These are phyloP conservation scores for Medicago truncatula DNA, from an alignment of 306 rosid species.

Conservation along the genomic window MtrunA17r5.0-ANR NC_053044.1:48866001-48866500, in stretches of 20 bases:
- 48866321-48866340: conserved; percentile 56
- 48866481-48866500: not conserved
- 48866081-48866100: conserved; percentile 44
- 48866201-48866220: conserved; percentile 62
- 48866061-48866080: conserved; percentile 19
- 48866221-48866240: conserved; percentile 49
- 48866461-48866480: not conserved
- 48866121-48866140: conserved; percentile 49
- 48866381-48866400: conserved; percentile 73
- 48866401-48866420: conserved; percentile 72
- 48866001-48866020: conserved; percentile 48
- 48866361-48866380: conserved; percentile 60
- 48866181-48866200: conserved; percentile 61
- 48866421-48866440: not conserved
- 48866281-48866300: conserved; percentile 55
- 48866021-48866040: conserved; percentile 52
- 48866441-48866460: conserved; percentile 11
- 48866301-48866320: conserved; percentile 60
- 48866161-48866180: conserved; percentile 99
- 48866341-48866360: conserved; percentile 62
- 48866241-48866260: conserved; percentile 64
- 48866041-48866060: conserved; percentile 49
- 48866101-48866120: conserved; percentile 53
- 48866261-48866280: conserved; percentile 50
- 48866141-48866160: conserved; percentile 81